Evolutionary conservation across 2,329 filamentous ascomycete genomes (phyloP).

Genomic region (Talaromyces verruculosus): DNA sequence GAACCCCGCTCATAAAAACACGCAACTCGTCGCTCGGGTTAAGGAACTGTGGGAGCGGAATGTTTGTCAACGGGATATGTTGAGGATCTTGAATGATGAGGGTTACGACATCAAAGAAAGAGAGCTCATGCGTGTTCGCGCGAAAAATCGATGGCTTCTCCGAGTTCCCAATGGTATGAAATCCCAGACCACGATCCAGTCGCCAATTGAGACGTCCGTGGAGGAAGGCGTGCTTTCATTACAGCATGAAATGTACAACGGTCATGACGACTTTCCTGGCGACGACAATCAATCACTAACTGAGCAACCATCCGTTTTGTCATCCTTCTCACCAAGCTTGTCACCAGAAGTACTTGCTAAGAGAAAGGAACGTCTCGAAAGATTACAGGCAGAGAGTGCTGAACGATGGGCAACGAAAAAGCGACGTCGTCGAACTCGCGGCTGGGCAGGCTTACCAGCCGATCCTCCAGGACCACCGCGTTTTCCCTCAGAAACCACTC

Average conservation of each 20-base stretch:
- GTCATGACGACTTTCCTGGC: constrained; percentile 28
- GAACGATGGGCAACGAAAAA: constrained; percentile 65
- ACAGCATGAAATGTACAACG: constrained; percentile 42
- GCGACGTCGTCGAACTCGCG: constrained; percentile 65
- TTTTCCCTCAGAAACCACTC: constrained; percentile 78
- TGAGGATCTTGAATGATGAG: constrained; percentile 66
- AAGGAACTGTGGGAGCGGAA: constrained; percentile 78
- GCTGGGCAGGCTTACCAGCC: constrained; percentile 66
- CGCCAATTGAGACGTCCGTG: constrained; percentile 24
- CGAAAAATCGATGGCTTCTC: constrained; percentile 67
- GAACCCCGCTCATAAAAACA: constrained; percentile 69
- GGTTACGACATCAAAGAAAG: constrained; percentile 71
- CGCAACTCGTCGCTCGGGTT: constrained; percentile 65
- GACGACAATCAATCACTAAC: constrained; percentile 32
- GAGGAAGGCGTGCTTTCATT: constrained; percentile 41
- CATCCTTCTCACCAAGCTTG: constrained; percentile 34
- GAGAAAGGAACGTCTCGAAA: constrained; percentile 55
- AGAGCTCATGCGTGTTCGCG: constrained; percentile 68
- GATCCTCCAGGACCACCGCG: constrained; percentile 68
- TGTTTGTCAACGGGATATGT: constrained; percentile 70
- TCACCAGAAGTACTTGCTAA: constrained; percentile 53
- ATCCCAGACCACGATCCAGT: constrained; percentile 32
- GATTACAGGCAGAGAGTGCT: constrained; percentile 59
- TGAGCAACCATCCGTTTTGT: constrained; percentile 26
- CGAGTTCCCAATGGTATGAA: constrained; percentile 62